Evolutionary conservation across 208 protist genomes (phyloP).

Genomic region (Crithidia bombi): DNA sequence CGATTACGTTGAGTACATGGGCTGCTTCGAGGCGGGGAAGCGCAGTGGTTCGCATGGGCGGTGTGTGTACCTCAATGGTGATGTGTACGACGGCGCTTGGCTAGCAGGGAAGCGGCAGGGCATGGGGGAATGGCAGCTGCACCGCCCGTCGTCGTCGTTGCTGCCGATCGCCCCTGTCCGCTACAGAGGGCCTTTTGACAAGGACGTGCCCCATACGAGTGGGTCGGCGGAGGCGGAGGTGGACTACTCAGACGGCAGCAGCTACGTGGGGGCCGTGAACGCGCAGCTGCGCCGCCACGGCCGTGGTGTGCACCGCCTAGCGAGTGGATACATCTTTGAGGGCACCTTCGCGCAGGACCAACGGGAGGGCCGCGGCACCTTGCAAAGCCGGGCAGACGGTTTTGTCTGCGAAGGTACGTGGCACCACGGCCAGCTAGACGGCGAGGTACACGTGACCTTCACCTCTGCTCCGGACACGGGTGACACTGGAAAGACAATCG

Average conservation of each 20-base stretch:
- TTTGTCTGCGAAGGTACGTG: conserved; percentile 64
- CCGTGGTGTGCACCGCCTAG: conserved; percentile 52
- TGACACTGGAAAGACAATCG: neutral
- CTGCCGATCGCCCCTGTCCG: conserved; percentile 20
- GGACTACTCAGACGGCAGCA: conserved; percentile 68
- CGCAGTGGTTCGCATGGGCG: conserved; percentile 63
- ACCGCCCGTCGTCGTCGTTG: conserved; percentile 1
- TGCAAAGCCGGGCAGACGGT: conserved; percentile 46
- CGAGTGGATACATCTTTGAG: conserved; percentile 60
- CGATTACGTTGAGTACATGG: conserved; percentile 73
- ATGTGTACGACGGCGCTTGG: conserved; percentile 81
- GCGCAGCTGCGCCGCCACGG: conserved; percentile 59
- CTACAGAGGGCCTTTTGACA: conserved; percentile 68
- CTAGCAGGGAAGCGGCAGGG: conserved; percentile 66
- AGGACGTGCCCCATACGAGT: conserved; percentile 39
- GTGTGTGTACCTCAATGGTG: conserved; percentile 75
- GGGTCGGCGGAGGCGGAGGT: conserved; percentile 41
- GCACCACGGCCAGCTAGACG: conserved; percentile 51
- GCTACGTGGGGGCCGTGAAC: conserved; percentile 58
- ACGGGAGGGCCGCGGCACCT: conserved; percentile 57
- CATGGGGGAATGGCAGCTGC: conserved; percentile 56
- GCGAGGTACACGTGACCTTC: conserved; percentile 36
- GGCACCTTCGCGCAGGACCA: conserved; percentile 58
- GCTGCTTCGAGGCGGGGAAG: conserved; percentile 57
- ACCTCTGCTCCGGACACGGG: neutral